phyloP scores from a whole-genome alignment of 768 basidiomycete genomes.

The Boletus sp. region DNA sequence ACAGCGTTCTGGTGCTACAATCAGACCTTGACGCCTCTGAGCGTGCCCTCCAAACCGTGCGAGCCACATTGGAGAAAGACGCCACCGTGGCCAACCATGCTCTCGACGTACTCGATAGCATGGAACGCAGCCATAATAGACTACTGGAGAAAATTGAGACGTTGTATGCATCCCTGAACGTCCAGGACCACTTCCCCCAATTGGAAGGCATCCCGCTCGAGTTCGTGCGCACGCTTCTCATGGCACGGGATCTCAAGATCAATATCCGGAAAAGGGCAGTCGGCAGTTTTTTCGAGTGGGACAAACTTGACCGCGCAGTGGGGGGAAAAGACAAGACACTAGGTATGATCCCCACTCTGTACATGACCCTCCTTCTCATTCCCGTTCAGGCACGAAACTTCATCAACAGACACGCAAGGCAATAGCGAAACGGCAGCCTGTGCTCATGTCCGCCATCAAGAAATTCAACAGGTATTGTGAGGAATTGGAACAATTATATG shows the following conservation, averaged over 20 bases:
- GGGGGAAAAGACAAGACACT: background rate
- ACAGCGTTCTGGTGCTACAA: no score
- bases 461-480: background rate
- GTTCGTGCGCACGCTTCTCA: no score
- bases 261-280: background rate
- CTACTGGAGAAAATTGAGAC: no score
- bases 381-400: background rate
- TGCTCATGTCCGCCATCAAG: background rate
- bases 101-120: no score
- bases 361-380: background rate
- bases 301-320: background rate
- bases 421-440: background rate
- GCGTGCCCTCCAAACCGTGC: no score
- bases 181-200: no score
- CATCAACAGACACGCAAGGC: background rate
- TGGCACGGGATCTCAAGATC: background rate
- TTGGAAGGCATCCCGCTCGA: no score
- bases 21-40: no score
- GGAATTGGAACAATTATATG: background rate
- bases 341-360: background rate
- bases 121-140: no score
- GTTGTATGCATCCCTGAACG: no score
- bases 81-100: no score
- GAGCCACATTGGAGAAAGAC: no score
- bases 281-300: background rate